Evolutionary conservation across 2,329 filamentous ascomycete species (phyloP), one percentile per base, ranked within the genome.

Genomic region (Alternaria solani): DNA sequence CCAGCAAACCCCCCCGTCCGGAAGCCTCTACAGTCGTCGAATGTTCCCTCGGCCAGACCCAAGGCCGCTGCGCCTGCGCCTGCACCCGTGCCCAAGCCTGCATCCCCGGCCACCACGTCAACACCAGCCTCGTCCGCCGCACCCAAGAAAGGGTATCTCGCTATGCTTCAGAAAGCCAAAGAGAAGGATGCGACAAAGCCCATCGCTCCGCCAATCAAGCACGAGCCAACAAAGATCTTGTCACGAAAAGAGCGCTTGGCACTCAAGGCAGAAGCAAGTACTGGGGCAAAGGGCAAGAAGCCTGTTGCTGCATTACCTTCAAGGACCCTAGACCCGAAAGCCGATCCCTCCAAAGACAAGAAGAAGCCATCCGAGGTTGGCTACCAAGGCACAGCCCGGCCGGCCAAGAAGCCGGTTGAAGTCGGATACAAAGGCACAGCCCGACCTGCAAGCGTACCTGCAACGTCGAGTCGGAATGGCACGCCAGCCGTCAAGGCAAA

Each of bases 131-230:
- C 67, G 8, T 44, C 69, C 7, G 75, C 81, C 3, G 79, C 85
- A 2, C 88, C 88, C 1, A 92, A 92, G 77, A 91, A 90, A 2
- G 91, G 89, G 0, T 94, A 88, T 75, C 87, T 88, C 38, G 90
- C 93, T 70, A 90, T 93, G 61, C 84, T 94, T 79, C 89, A 89
- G 56, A 85, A 89, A 66, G 91, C 88, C 32, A 88, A 91, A 71
- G 87, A 87, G 62, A 89, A 82, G 57, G 82, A 81, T 80, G 69
- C 78, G 16, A 70, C 72, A 5, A 78, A 78, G 57, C 70, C 73
- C 39, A 59, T 87, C 55, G 83, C 90, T 25, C 90, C 89, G 56
- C 88, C 87, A 68, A 91, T 93, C 66, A 90, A 92, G 73, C 90
- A 93, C 77, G 92, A 92, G 74, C 84, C 89, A 20, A 85, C 88